Evolutionary conservation across 768 basidiomycete species (phyloP).

Genomic region (Boletus subparvulus): DNA sequence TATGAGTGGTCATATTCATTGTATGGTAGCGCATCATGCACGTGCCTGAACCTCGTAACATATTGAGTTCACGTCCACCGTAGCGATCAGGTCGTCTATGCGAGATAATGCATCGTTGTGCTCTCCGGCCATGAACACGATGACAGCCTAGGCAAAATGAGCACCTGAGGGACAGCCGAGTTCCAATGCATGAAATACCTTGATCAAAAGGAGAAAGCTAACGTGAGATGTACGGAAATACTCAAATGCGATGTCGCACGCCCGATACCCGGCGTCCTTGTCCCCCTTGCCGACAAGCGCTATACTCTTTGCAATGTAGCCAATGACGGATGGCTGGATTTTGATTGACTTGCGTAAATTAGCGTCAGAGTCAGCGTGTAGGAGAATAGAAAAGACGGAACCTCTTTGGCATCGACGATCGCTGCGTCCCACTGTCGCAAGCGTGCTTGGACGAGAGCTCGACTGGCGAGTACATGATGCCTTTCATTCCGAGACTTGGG

Average conservation of each 20-base stretch:
- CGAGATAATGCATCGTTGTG: conserved; percentile 3
- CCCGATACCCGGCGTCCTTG: background rate
- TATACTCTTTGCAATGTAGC: background rate
- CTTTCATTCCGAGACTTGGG: too few relatives aligned
- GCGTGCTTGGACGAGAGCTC: too few relatives aligned
- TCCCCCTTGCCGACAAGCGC: background rate
- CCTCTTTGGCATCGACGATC: too few relatives aligned
- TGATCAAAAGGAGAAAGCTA: background rate
- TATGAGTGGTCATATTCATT: background rate
- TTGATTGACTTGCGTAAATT: background rate
- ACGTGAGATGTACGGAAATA: background rate
- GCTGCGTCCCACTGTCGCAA: too few relatives aligned
- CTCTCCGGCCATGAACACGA: background rate
- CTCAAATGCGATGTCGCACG: conserved; percentile 1
- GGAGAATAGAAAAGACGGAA: too few relatives aligned
- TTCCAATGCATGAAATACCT: background rate
- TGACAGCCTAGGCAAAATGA: background rate
- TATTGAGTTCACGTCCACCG: background rate
- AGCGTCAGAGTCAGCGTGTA: background rate
- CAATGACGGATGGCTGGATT: background rate
- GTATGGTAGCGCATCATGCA: background rate
- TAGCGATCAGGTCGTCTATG: background rate
- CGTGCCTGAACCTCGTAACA: conserved; percentile 1
- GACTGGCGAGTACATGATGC: too few relatives aligned
- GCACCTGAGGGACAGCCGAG: background rate